Conservation (phyloP, 306 rosid species). For the Fragaria vesca region DNA sequence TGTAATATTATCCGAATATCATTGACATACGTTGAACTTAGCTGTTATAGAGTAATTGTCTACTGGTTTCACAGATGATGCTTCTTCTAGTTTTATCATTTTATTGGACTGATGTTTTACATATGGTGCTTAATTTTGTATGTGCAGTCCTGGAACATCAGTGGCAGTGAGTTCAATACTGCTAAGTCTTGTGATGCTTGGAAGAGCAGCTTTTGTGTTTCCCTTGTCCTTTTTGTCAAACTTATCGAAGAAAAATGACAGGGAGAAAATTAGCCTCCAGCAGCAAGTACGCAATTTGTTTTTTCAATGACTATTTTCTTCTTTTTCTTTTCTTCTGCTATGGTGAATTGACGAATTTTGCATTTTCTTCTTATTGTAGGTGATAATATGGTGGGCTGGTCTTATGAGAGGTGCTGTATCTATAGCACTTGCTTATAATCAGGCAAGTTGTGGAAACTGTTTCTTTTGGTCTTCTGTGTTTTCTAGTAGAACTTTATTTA, state of each 20-base stretch:
- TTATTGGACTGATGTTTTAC: background rate
- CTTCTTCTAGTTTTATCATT: background rate
- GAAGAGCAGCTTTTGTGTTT: slow-evolving; percentile 92
- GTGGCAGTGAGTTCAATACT: slow-evolving; percentile 75
- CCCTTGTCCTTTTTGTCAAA: slow-evolving; percentile 85
- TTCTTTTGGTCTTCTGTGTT: background rate
- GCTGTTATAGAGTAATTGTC: slow-evolving; percentile 13
- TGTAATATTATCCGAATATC: slow-evolving; percentile 4
- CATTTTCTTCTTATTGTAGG: slow-evolving; percentile 38
- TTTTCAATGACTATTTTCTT: slow-evolving; percentile 8
- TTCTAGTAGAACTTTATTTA: background rate
- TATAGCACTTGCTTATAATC: slow-evolving; percentile 94
- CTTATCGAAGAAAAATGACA: slow-evolving; percentile 50
- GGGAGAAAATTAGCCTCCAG: slow-evolving; percentile 54
- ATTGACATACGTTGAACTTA: slow-evolving; percentile 9
- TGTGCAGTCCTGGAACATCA: slow-evolving; percentile 84
- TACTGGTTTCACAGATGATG: background rate
- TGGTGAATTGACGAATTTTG: slow-evolving; percentile 14
- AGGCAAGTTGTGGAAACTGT: slow-evolving; percentile 46
- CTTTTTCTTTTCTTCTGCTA: slow-evolving; percentile 5
- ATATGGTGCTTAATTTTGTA: slow-evolving; percentile 26
- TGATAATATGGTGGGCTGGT: slow-evolving; percentile 99
- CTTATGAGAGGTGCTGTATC: slow-evolving; percentile 99
- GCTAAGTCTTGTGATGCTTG: slow-evolving; percentile 65
- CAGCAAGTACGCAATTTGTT: slow-evolving; percentile 58